Base-by-base conservation (phyloP, 495 filamentous ascomycete species). In the Evansstolkia leycettana region DNA sequence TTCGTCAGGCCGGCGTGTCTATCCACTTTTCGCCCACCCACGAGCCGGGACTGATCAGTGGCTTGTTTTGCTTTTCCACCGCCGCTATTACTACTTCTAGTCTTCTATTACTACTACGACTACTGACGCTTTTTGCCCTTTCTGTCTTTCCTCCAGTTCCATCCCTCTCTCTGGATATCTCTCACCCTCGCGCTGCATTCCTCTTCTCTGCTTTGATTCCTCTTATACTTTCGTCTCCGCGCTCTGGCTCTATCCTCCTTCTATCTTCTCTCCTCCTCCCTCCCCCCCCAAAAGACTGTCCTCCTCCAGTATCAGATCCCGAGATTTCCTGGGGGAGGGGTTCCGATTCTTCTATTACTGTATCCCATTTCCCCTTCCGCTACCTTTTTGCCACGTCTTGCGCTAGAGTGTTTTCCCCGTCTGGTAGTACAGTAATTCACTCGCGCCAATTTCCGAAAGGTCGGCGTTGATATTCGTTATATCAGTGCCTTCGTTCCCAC, bases 381-480 rank as follows among this genome's bases (percentile, higher is more conserved):
- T 14, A 16, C 13, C 23, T 13, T 26, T 12, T 15, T 18, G 11
- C 15, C 34, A 8, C 18, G 13, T 32, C 36, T 32, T 12, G 28
- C 28, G 26, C 23, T 26, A 24, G 37, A 29, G 23, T 20, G 17
- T 39, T 31, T 17, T 38, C 27, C 39, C 31, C 29, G 11, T 33
- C 37, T 37, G 37, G 41, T 4, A 23, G 20, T 23, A 23, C 33
- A 32, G 28, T 36, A n/a, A 32, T 17, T 36, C 31, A 30, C 34
- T 28, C 25, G 40, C 42, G 34, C 15, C 28, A 12, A 6, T 41
- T 42, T 38, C 38, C 36, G 36, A 40, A 34, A 28, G 38, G 25
- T 38, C 34, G 36, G 45, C 46, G 40, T 46, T 52, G 49, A 52
- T 52, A 52, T 48, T 34, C 37, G 34, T 17, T 26, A n/a, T 36